phyloP scores from a whole-genome alignment of 352 stramenopile species.

The Pythium phragmiticola region DNA sequence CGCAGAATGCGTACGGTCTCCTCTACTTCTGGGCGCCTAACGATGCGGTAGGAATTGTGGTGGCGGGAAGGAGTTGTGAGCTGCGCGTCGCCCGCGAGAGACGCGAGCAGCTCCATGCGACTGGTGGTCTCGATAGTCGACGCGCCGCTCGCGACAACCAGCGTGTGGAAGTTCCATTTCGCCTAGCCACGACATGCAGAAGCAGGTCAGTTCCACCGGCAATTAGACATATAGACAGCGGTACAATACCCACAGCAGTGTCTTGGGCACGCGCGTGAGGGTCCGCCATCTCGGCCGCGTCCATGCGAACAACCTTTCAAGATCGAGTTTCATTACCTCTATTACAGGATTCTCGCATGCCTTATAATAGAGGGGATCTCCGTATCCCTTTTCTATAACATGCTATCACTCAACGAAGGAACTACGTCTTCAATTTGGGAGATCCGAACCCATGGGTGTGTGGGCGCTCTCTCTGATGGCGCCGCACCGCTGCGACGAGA shows the following conservation, averaged over 20 bases:
- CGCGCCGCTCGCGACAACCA: conserved; percentile 44
- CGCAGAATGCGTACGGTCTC: conserved; percentile 23
- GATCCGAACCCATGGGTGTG: conserved; percentile 14
- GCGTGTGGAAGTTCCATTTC: conserved; percentile 50
- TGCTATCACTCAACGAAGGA: conserved; percentile 2
- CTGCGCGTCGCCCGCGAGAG: conserved; percentile 26
- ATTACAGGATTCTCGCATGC: neutral
- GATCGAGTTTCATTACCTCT: neutral
- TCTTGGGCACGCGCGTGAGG: neutral
- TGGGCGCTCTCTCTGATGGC: conserved; percentile 13
- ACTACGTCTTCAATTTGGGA: neutral
- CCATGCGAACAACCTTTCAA: conserved; percentile 9
- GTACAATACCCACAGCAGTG: neutral
- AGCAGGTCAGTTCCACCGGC: neutral
- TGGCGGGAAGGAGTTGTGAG: conserved; percentile 30
- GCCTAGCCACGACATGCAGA: neutral
- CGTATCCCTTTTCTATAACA: neutral
- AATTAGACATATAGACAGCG: neutral
- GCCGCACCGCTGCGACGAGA: conserved; percentile 41
- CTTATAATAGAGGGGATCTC: neutral
- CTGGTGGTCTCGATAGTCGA: conserved; percentile 34
- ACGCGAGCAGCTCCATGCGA: conserved; percentile 30
- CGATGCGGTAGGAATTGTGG: conserved; percentile 44
- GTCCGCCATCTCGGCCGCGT: neutral
- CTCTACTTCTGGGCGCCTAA: conserved; percentile 41